phyloP scores from a whole-genome alignment of 2,329 filamentous ascomycete genomes.

The Trichoderma polysporum region DNA sequence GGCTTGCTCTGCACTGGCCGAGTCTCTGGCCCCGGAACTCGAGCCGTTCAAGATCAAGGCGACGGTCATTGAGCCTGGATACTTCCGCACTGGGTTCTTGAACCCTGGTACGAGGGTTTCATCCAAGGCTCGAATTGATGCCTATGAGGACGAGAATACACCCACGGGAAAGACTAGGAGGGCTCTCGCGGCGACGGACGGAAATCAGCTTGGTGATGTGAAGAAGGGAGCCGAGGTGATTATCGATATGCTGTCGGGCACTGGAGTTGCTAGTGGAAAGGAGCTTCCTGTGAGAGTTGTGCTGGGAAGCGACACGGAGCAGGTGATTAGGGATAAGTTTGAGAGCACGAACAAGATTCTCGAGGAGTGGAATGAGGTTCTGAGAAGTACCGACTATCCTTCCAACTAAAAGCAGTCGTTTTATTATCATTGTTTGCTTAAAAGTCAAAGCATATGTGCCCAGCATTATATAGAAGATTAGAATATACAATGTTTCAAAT shows the following conservation, averaged over 20 bases:
- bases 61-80: slow-evolving; percentile 49
- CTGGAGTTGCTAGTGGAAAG: slow-evolving; percentile 47
- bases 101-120: slow-evolving; percentile 33
- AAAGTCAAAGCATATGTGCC: background rate
- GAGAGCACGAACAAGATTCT: slow-evolving; percentile 43
- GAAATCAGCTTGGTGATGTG: slow-evolving; percentile 56
- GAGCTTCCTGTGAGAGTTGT: slow-evolving; percentile 53
- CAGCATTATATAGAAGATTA: background rate
- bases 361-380: slow-evolving; percentile 48
- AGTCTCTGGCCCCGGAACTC: slow-evolving; percentile 45
- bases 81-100: slow-evolving; percentile 53
- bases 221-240: slow-evolving; percentile 52
- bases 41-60: slow-evolving; percentile 45
- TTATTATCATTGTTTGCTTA: background rate
- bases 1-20: slow-evolving; percentile 45
- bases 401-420: background rate
- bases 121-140: slow-evolving; percentile 34
- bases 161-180: slow-evolving; percentile 32
- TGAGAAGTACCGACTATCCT: slow-evolving; percentile 29
- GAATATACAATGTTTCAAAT: background rate
- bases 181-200: slow-evolving; percentile 38
- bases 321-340: slow-evolving; percentile 44
- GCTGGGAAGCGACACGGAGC: slow-evolving; percentile 54
- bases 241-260: slow-evolving; percentile 55
- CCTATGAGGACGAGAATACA: slow-evolving; percentile 33